Evolutionary conservation across 495 filamentous ascomycete genomes (phyloP).

Genomic region (Aspergillus egyptiacus): DNA sequence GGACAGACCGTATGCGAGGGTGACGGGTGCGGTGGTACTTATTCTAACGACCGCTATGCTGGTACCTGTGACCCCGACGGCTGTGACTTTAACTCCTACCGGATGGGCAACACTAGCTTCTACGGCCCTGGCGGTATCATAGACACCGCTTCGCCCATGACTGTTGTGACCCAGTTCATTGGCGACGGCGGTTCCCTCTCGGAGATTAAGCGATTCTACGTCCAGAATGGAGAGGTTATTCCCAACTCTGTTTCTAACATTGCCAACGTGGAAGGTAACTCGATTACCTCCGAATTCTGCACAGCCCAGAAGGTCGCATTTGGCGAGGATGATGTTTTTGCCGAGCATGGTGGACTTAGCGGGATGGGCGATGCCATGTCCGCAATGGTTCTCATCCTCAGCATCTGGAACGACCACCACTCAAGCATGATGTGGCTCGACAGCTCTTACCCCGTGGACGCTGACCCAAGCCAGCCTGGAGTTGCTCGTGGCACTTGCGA

Average conservation of each 20-base stretch:
- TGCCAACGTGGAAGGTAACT: constrained; percentile 44
- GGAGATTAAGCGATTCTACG: constrained; percentile 64
- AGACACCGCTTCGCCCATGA: constrained; percentile 56
- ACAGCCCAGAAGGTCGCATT: constrained; percentile 49
- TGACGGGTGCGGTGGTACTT: constrained; percentile 46
- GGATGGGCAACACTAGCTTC: constrained; percentile 54
- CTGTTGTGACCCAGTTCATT: constrained; percentile 65
- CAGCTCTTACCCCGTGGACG: constrained; percentile 60
- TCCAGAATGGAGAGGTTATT: constrained; percentile 59
- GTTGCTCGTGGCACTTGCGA: constrained; percentile 64
- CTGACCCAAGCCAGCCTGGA: constrained; percentile 52
- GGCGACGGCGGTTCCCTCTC: constrained; percentile 47
- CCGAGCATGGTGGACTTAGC: constrained; percentile 49
- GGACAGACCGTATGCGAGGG: constrained; percentile 53
- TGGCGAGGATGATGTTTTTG: constrained; percentile 52
- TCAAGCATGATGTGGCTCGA: constrained; percentile 84
- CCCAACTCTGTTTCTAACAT: constrained; percentile 50
- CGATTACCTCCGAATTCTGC: constrained; percentile 57
- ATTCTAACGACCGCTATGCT: constrained; percentile 31
- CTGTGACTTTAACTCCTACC: constrained; percentile 73
- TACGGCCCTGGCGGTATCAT: constrained; percentile 54
- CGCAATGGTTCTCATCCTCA: constrained; percentile 70
- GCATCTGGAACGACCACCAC: constrained; percentile 71
- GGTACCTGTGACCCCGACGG: constrained; percentile 65
- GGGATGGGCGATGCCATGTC: constrained; percentile 52